Conservation (phyloP, 768 basidiomycete species). For the Leccinum barrowsii region DNA sequence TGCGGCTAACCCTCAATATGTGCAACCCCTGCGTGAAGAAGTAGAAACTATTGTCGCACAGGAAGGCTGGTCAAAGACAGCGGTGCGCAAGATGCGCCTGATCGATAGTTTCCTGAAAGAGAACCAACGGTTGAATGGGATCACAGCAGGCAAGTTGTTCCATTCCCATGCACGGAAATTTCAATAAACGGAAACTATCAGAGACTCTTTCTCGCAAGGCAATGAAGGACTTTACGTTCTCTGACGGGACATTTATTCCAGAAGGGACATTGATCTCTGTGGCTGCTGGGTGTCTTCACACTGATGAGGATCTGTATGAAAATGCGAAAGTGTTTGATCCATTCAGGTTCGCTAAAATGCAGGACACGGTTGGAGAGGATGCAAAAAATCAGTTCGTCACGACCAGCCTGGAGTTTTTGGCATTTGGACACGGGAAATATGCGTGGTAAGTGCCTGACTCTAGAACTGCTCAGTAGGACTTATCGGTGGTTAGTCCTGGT, state of each 20-base stretch:
- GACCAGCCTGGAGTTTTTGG: neutral
- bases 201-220: neutral
- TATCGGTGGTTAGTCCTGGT: neutral
- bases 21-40: neutral
- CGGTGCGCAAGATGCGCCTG: neutral
- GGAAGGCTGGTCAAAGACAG: neutral
- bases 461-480: neutral
- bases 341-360: constrained; percentile 42
- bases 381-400: constrained; percentile 18
- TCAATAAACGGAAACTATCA: neutral
- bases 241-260: neutral
- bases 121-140: neutral
- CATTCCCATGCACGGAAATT: neutral
- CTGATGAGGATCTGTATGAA: constrained; percentile 22
- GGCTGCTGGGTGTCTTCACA: constrained; percentile 11
- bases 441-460: constrained; percentile 8
- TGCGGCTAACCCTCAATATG: neutral
- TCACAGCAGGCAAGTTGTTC: neutral
- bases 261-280: neutral
- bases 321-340: constrained; percentile 40
- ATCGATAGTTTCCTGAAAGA: neutral
- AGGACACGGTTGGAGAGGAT: constrained; percentile 30
- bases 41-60: neutral
- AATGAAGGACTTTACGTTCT: neutral
- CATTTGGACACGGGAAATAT: neutral